phyloP scores from a whole-genome alignment of 441 rosid species.

The Adansonia grandidieri region DNA sequence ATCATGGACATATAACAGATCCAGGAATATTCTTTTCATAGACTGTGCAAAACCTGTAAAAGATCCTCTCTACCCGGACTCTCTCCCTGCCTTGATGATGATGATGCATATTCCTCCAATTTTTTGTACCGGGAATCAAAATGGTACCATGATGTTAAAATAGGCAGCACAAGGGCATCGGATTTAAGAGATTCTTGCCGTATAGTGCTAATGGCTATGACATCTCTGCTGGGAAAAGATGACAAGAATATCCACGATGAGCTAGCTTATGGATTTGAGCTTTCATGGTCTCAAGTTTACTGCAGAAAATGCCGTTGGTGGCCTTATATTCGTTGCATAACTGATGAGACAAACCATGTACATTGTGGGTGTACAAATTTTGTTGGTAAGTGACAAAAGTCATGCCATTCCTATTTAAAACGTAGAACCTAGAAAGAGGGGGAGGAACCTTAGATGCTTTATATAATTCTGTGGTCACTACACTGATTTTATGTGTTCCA shows the following conservation, averaged over 20 bases:
- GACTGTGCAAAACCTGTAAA: neutral
- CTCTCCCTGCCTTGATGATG: neutral
- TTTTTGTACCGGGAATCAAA: neutral
- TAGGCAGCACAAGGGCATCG: neutral
- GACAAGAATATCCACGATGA: neutral
- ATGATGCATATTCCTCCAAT: neutral
- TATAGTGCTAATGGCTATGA: neutral
- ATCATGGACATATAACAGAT: neutral
- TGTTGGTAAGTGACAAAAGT: no score
- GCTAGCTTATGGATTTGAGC: neutral
- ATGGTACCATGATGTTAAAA: neutral
- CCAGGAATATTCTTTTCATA: neutral
- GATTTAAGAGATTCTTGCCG: neutral
- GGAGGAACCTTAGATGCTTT: no score
- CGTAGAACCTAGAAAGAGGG: no score
- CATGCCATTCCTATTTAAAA: no score
- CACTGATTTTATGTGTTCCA: no score
- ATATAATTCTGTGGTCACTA: no score
- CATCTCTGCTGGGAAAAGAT: neutral
- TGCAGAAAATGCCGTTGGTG: neutral
- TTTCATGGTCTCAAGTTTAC: neutral
- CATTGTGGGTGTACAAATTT: neutral
- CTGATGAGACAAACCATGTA: neutral
- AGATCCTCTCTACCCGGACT: neutral
- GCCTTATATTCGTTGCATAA: neutral